Evolutionary conservation across 129 eudicot species (phyloP), one percentile per base, ranked within the genome.

Genomic region (Flaveria trinervia): DNA sequence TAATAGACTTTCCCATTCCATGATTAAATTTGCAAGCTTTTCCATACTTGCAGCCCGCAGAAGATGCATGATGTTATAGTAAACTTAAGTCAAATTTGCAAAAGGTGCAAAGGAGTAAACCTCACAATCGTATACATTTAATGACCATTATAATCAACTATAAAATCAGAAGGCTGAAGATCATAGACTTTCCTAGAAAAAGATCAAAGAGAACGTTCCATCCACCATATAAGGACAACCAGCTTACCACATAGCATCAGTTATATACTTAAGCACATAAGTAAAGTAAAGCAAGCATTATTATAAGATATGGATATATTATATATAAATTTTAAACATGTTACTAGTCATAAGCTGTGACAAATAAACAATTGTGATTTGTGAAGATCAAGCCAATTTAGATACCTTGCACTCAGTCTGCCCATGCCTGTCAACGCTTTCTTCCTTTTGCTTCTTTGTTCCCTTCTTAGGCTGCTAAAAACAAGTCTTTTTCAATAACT

Each of bases 391-490:
- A 59, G 23, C 26, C 62, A 18, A 17, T 13, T 46, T 49, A 22
- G 70, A 76, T 77, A 92, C 98, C 98, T 89, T 89, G 98, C 98
- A 89, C 48, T 88, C 98, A 39, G 78, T 80, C 41, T 26, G 39
- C 17, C 9, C 39, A 60, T 2, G 41, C 67, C 39, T 25, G 17
- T 25, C 41, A 8, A 23, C 17, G 1, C 26, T 11, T 25, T 60
- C 67, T 12, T 60, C 41, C n/a, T 23, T 60, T 60, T 25, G 39
- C 67, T 11, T 60, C 67, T 60, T 26, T 25, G 41, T 25, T 39
- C 25, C 67, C n/a, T 60, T 60, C 2, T n/a, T 4, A 25, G 39
- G 67, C 67, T 60, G 67, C 39, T 11, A 25, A 25, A 17, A 20
- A 18, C 0, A 20, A 55, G 28, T 7, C 2, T 1, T 25, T 11